These are phyloP conservation scores for Marvania coccoides DNA, from an alignment of 139 green algal species.

Conservation along the genomic window DNA sequence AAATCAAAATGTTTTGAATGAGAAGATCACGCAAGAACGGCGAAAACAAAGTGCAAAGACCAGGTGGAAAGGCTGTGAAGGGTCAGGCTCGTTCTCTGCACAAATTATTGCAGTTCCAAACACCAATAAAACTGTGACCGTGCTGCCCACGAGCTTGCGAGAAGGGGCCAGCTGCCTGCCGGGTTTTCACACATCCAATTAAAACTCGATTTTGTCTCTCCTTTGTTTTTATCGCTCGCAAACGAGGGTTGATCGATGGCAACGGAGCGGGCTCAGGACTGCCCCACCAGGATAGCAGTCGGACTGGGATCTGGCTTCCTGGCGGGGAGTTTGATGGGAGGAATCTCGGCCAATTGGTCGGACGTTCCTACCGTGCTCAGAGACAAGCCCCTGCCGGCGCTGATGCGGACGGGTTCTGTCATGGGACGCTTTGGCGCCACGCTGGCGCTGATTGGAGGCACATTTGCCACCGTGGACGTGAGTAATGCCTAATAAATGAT, in stretches of 20 bases:
- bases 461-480: conserved; percentile 31
- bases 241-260: background rate
- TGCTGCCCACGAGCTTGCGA: no score
- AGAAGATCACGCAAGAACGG: no score
- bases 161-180: no score
- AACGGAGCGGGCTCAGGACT: conserved; percentile 14
- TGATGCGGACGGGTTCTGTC: conserved; percentile 37
- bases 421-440: conserved; percentile 43
- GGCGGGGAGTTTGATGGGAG: conserved; percentile 29
- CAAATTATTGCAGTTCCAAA: no score
- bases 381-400: conserved; percentile 40
- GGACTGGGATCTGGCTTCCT: conserved; percentile 18
- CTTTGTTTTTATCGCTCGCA: background rate
- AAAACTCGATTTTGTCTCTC: no score
- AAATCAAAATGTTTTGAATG: no score
- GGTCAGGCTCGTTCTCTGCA: no score
- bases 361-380: conserved; percentile 35
- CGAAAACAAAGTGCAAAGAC: no score
- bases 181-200: no score
- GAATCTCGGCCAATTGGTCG: conserved; percentile 39
- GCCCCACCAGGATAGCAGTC: background rate
- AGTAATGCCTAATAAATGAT: background rate
- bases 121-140: no score
- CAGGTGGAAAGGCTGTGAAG: no score
- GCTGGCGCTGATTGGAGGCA: conserved; percentile 24